Conservation (phyloP, 768 basidiomycete genomes). For the Phylloporus arenicola region DNA sequence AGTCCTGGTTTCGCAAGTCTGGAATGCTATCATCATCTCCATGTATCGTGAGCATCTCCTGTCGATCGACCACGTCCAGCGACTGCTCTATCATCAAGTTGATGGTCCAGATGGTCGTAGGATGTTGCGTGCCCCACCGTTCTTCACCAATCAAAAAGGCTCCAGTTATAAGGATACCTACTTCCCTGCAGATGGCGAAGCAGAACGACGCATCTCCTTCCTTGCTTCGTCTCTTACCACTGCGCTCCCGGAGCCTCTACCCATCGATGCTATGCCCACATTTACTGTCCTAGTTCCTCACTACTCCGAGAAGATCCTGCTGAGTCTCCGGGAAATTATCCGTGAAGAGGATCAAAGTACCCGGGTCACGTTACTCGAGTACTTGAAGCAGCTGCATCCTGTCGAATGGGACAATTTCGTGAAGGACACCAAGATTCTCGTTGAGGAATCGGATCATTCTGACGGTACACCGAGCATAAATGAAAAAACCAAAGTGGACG, state of each 20-base stretch:
- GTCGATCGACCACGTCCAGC: slow-evolving; percentile 97
- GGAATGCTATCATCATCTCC: slow-evolving; percentile 99
- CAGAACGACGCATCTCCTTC: slow-evolving; percentile 97
- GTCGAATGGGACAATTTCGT: slow-evolving; percentile 99
- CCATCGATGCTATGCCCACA: slow-evolving; percentile 98
- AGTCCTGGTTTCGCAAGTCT: slow-evolving; percentile 97
- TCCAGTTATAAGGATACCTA: slow-evolving; percentile 72
- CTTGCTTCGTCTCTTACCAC: slow-evolving; percentile 97
- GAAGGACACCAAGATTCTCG: slow-evolving; percentile 97
- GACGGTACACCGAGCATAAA: slow-evolving; percentile 51
- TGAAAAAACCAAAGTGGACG: slow-evolving; percentile 85
- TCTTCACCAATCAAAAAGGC: slow-evolving; percentile 90
- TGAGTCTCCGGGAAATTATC: slow-evolving; percentile 96
- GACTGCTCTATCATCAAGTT: slow-evolving; percentile 94
- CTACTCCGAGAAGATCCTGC: slow-evolving; percentile 97
- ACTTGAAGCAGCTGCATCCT: slow-evolving; percentile 96
- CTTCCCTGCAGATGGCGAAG: slow-evolving; percentile 92
- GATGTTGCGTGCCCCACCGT: slow-evolving; percentile 91
- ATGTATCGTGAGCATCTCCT: slow-evolving; percentile 99
- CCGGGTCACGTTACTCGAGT: slow-evolving; percentile 94
- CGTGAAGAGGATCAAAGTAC: slow-evolving; percentile 96
- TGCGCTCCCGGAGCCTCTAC: slow-evolving; percentile 88
- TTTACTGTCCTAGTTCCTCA: slow-evolving; percentile 99
- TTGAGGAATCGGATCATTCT: slow-evolving; percentile 71
- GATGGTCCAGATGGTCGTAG: slow-evolving; percentile 86